Evolutionary conservation across 192 early-diverging fungal species (phyloP).

Genomic region (Coemansia sp.): DNA sequence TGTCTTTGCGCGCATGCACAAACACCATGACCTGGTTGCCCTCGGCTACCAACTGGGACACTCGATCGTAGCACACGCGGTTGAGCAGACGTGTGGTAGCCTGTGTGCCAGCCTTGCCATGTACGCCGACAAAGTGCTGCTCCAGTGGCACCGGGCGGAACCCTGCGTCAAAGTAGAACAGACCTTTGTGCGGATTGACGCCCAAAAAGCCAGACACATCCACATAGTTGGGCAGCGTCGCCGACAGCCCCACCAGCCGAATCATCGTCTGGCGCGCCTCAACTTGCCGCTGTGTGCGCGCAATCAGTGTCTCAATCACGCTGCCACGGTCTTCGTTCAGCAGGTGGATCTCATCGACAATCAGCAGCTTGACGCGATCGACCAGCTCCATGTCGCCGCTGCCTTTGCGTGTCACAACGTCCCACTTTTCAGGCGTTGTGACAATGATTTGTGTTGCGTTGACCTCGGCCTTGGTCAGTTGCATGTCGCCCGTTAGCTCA

Average conservation of each 20-base stretch:
- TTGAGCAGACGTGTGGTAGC: constrained; percentile 72
- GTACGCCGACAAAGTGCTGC: constrained; percentile 93
- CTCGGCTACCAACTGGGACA: constrained; percentile 66
- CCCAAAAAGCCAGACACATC: constrained; percentile 92
- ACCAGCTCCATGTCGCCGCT: constrained; percentile 91
- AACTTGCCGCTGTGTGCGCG: constrained; percentile 87
- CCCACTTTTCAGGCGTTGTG: constrained; percentile 99
- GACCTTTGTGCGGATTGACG: constrained; percentile 88
- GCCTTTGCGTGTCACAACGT: constrained; percentile 96
- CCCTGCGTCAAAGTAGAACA: constrained; percentile 95
- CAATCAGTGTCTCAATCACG: constrained; percentile 95
- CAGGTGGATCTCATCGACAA: constrained; percentile 98
- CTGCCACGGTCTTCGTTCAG: constrained; percentile 95
- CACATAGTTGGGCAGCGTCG: constrained; percentile 96
- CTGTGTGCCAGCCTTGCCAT: constrained; percentile 77
- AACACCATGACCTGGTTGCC: constrained; percentile 99
- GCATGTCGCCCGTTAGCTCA: constrained; percentile 98
- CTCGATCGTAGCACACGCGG: constrained; percentile 83
- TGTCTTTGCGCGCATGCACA: constrained; percentile 97
- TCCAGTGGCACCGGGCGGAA: constrained; percentile 95
- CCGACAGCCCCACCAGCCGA: constrained; percentile 94
- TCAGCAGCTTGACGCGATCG: constrained; percentile 87
- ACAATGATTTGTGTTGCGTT: constrained; percentile 95
- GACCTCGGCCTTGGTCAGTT: constrained; percentile 94
- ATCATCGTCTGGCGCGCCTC: constrained; percentile 94